Evolutionary conservation across 2,329 filamentous ascomycete species (phyloP), one percentile per base, ranked within the genome.

Genomic region (Penicillium sp.): DNA sequence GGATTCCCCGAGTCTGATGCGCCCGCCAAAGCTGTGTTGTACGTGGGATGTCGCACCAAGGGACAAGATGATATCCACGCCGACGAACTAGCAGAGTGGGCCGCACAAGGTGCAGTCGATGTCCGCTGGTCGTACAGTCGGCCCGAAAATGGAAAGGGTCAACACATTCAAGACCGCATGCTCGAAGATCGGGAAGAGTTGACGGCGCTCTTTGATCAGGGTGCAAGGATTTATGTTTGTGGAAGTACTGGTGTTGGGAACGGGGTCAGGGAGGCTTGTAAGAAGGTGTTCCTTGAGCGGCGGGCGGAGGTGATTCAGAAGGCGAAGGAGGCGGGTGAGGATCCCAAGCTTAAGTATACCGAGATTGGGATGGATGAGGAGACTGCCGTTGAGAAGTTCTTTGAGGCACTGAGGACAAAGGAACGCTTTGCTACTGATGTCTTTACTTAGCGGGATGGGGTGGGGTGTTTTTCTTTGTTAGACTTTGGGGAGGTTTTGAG

Each of bases 161-260:
- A 74, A 54, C 76, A 83, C 54, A 78, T 82, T 1, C 80, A 82
- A 57, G 79, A 84, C 43, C 65, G 75, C 11, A 58, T 84, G 50
- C 76, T 75, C 58, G 68, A 71, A 25, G 78, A 83, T 22, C 64
- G 75, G 0, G 67, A 70, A 14, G 73, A 79, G 9, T 63, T 80
- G 2, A 62, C 73, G 8, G 64, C 71, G 22, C 57, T 82, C 30
- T 81, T 79, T 51, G 68, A 74, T 0, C 56, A 67, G 5, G 79
- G 77, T 0, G 80, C 84, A 0, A 80, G 80, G 61, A 70, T 87
- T 0, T 89, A 82, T 61, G 79, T 88, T 2, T 90, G 87, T 64
- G 87, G 87, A 4, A 82, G 81, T 39, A 72, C 75, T 4, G 72
- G 71, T 13, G 71, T 84, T 1, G 79, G 78, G 16, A 74, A 76